Conservation (phyloP, 768 basidiomycete genomes). For the Termitomyces sp. region DNA sequence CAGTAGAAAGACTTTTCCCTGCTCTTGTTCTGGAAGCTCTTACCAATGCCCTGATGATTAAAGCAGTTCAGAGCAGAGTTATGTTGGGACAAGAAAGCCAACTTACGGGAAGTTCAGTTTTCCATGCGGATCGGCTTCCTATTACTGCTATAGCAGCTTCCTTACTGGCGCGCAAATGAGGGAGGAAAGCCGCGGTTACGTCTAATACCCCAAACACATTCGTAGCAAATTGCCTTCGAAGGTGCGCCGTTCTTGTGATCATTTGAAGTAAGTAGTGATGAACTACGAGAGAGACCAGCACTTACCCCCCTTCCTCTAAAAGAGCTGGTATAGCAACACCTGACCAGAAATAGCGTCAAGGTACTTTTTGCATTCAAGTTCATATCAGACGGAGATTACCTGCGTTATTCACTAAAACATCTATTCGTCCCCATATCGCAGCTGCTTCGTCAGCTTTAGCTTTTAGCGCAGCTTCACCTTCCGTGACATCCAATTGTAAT, state of each 20-base stretch:
- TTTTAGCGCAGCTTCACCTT: conserved; percentile 39
- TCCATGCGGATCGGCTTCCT: conserved; percentile 57
- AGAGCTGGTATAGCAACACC: conserved; percentile 38
- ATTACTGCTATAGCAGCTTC: conserved; percentile 46
- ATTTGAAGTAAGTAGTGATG: background rate
- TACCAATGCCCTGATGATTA: conserved; percentile 32
- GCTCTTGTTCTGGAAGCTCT: background rate
- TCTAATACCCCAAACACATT: conserved; percentile 53
- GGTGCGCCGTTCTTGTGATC: conserved; percentile 22
- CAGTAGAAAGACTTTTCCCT: background rate
- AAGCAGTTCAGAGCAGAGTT: background rate
- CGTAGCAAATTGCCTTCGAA: conserved; percentile 42
- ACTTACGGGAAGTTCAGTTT: conserved; percentile 38
- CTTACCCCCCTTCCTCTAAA: conserved; percentile 58
- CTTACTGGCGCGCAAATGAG: conserved; percentile 43
- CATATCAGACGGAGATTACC: conserved; percentile 24
- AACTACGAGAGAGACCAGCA: background rate
- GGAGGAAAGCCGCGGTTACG: conserved; percentile 51
- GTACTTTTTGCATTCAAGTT: background rate
- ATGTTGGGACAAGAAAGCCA: background rate
- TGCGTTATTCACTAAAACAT: conserved; percentile 66
- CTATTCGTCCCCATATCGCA: conserved; percentile 48
- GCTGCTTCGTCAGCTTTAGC: conserved; percentile 39
- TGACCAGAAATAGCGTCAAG: conserved; percentile 7
- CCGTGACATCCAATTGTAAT: conserved; percentile 50